Percentiles rank a stretch among this genome's conserved stretches.
Evolutionary conservation across 805 yeast species (phyloP).

Genomic region (Starmera quercuum): DNA sequence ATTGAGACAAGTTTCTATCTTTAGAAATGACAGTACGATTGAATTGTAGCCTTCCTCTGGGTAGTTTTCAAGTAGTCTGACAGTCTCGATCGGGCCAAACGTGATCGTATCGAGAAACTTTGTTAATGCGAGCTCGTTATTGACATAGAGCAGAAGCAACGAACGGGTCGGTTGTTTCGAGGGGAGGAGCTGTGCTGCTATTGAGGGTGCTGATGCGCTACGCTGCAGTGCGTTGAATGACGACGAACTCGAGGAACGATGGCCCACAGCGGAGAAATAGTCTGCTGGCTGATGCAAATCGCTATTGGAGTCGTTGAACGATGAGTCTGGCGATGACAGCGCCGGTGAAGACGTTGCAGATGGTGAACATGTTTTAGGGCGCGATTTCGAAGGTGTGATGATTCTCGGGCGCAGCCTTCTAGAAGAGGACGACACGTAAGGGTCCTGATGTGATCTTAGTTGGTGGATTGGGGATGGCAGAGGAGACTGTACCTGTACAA

Average conservation of each 20-base stretch:
- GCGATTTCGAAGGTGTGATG: no score
- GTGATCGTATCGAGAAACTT: conserved; percentile 39
- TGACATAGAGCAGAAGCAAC: conserved; percentile 15
- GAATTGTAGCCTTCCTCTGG: conserved; percentile 18
- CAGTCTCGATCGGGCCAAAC: conserved; percentile 57
- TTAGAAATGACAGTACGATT: conserved; percentile 16
- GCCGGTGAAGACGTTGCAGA: conserved; percentile 2
- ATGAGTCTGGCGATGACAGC: conserved; percentile 7
- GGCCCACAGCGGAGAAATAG: background rate
- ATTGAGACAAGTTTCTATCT: conserved; percentile 26
- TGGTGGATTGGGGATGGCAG: conserved; percentile 16
- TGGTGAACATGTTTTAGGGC: no score
- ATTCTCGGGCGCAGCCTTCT: no score
- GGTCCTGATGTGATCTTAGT: no score
- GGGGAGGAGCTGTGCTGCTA: conserved; percentile 6
- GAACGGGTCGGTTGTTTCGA: conserved; percentile 18
- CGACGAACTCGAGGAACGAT: background rate
- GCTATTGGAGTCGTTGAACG: conserved; percentile 2
- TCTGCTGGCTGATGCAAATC: no score
- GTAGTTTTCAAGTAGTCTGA: conserved; percentile 29
- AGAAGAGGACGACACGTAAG: no score
- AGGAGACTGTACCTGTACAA: conserved; percentile 35
- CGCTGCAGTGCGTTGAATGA: conserved; percentile 2
- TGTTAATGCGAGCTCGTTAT: conserved; percentile 10
- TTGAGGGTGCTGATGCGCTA: conserved; percentile 3